phyloP scores from a whole-genome alignment of 192 early-diverging fungal species.

The Spinellus fusiger region DNA sequence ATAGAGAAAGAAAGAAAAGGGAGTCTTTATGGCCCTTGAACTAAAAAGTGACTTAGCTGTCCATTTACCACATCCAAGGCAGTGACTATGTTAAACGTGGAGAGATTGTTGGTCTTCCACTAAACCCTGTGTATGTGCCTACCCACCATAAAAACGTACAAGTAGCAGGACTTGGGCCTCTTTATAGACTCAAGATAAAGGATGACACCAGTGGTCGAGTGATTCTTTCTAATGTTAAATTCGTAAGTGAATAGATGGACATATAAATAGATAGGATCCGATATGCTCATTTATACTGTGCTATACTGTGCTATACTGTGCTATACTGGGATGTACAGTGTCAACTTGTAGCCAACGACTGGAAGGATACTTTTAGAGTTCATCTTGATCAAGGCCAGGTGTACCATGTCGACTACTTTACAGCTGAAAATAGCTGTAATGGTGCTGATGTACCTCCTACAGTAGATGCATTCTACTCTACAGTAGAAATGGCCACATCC shows the following conservation, averaged over 20 bases:
- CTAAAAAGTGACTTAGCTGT: constrained; percentile 1
- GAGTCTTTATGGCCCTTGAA: too few species aligned
- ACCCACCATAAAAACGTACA: constrained; percentile 4
- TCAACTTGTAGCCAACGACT: constrained; percentile 19
- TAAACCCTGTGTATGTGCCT: constrained; percentile 15
- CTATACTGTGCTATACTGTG: neutral
- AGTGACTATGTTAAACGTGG: constrained; percentile 28
- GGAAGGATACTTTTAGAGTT: constrained; percentile 17
- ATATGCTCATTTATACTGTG: neutral
- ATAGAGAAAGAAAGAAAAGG: too few species aligned
- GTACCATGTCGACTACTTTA: constrained; percentile 25
- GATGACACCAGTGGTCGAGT: constrained; percentile 12
- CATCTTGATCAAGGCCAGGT: constrained; percentile 17
- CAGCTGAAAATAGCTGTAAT: constrained; percentile 9
- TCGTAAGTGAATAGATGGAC: neutral
- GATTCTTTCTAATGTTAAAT: neutral
- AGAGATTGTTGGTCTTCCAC: constrained; percentile 11
- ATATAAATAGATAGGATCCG: neutral
- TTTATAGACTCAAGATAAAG: constrained; percentile 26
- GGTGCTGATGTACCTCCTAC: constrained; percentile 7
- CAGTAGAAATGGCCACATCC: neutral
- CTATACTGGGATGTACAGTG: neutral
- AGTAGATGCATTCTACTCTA: neutral
- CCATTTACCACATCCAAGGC: constrained; percentile 12
- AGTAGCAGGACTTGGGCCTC: neutral